Evolutionary conservation across 345 rosid species (phyloP), one percentile per base, ranked within the genome.

Genomic region (Arabidopsis suecica): DNA sequence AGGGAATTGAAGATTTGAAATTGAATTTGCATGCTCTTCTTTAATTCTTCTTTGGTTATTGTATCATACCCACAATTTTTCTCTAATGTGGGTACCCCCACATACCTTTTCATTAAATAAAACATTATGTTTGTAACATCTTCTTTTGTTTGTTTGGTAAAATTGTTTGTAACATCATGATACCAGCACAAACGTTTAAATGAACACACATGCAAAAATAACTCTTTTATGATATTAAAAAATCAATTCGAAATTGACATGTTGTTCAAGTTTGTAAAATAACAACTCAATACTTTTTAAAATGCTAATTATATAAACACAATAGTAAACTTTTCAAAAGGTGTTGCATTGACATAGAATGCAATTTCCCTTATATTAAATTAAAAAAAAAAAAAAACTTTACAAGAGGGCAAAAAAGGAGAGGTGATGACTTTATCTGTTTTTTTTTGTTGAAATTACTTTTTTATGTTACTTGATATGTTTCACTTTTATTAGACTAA

Each of bases 21-120:
- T 61, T 50, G 42, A 50, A 16, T 61, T 38, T 40, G 68, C 42
- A 61, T 71, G 50, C 50, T 48, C 68, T 71, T 60, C 66, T 34
- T 28, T 34, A 30, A 20, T 10, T 70, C n/a, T 11, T 58, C 5
- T 70, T 70, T 59, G 12, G 45, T 22, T 71, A 13, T 61, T 33
- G 42, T 11, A 14, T 25, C 42, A 49, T 8, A 61, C 53, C 69
- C 76, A 72, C 69, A 72, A 18, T 51, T 40, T 62, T 62, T 32
- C 20, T 72, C 28, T 25, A 61, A 30, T 63, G 69, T 73, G 63
- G 33, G 16, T 33, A 61, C 16, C 68, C 54, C 60, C 7, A 44
- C 28, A 51, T 30, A 30, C 10, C n/a, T 51, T 72, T 54, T 16
- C 20, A 40, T 40, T 18, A 62, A 12, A 41, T 72, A 42, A 18